Base-by-base conservation (phyloP, 768 basidiomycete species). In the Naganishia onofrii region DNA sequence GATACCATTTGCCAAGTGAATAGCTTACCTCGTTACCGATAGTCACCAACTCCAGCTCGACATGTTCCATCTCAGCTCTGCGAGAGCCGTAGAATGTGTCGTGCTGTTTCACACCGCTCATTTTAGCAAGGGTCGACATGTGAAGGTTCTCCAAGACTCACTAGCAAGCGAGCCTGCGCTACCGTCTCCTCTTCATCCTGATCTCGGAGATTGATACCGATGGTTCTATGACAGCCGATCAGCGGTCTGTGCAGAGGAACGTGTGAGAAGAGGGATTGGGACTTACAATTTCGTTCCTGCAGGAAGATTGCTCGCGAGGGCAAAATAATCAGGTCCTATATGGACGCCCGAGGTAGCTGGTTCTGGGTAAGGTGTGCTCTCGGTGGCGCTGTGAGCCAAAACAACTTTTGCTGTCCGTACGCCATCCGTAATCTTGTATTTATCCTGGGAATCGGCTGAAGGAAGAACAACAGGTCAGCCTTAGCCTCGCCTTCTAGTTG, bases 241-340 rank as follows among this genome's bases (percentile, higher is more conserved):
- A 51, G 23, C 23, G 23, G 3, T n/a, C 4, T 21, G 48, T 7
- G 3, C n/a, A 7, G 3, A 17, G 23, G 19, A n/a, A 3, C 1
- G 7, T 7, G 15, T 17, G 13, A 7, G n/a, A 6, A 6, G 7
- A 26, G 7, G 23, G 12, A 46, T 21, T n/a, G n/a, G n/a, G 2
- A 6, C 29, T 68, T 46, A 68, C 67, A 74, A 74, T 5, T 51
- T 28, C 10, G 73, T 74, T 7, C 71, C 71, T 17, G 10, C 44
- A 15, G 71, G 73, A 0, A 74, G 51, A 34, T 74, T 74, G 32
- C 10, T 19, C 28, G 66, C 60, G 29, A 74, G 67, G 10, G 53
- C 52, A 58, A 71, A 74, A 28, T 42, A 74, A 36, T 74, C 73
- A n/a, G 57, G 42, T 17, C 73, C 73, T 34, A 74, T 74, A 23